These are phyloP conservation scores for Cryptomeria japonica DNA, from an alignment of 75 land plant species.

Conservation along the genomic window DNA sequence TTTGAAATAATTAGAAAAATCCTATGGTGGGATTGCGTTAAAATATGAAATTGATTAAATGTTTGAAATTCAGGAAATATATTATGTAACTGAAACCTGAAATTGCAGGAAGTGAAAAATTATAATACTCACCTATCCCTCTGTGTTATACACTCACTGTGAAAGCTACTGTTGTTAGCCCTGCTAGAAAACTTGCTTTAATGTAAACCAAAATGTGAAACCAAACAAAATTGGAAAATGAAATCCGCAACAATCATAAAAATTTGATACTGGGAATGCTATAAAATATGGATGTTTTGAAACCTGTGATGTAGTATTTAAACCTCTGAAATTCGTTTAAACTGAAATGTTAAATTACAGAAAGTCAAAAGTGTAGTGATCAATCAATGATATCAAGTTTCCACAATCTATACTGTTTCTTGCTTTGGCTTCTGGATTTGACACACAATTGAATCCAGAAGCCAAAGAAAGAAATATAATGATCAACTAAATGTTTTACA, in stretches of 20 bases:
- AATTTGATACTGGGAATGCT: background rate
- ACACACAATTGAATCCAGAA: too few species aligned
- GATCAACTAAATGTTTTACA: too few species aligned
- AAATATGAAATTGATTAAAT: background rate
- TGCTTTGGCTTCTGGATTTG: too few species aligned
- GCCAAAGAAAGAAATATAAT: too few species aligned
- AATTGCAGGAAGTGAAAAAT: background rate
- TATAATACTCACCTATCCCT: background rate
- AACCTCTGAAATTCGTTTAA: background rate
- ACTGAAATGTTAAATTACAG: too few species aligned
- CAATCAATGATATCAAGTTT: too few species aligned
- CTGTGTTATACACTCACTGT: too few species aligned
- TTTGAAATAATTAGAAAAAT: background rate
- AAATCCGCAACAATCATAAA: background rate
- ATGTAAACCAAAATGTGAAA: background rate
- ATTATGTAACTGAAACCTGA: background rate
- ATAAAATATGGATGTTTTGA: background rate
- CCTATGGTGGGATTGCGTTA: background rate
- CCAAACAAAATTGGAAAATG: background rate
- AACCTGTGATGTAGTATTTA: background rate
- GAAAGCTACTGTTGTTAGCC: background rate
- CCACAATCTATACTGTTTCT: too few species aligned
- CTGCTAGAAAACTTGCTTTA: background rate
- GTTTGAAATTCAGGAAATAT: background rate
- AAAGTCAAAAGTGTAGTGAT: too few species aligned